Conservation (phyloP, 2,329 filamentous ascomycete species). For the Venturiaceae sp. region DNA sequence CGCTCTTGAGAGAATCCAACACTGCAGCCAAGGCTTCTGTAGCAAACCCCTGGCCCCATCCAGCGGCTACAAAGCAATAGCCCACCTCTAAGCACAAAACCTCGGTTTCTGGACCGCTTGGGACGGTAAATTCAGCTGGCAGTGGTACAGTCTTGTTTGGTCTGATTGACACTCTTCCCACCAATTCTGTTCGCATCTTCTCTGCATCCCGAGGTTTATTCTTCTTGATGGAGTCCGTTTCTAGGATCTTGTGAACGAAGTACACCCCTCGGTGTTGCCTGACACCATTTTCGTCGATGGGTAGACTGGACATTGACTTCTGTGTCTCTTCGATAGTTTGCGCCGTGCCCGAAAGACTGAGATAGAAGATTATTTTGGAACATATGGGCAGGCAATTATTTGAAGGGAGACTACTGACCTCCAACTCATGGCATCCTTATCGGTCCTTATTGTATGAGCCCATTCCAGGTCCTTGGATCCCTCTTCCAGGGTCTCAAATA, state of each 20-base stretch:
- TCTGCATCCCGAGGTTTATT: background rate
- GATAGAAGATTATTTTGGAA: background rate
- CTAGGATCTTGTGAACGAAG: conserved; percentile 17
- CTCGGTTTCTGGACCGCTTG: conserved; percentile 7
- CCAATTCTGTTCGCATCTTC: conserved; percentile 12
- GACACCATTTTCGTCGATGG: conserved; percentile 11
- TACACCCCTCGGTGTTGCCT: conserved; percentile 16
- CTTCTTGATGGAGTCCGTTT: background rate
- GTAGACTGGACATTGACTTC: conserved; percentile 13
- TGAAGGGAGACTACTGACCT: conserved; percentile 15
- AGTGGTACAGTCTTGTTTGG: conserved; percentile 11
- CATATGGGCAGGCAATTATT: background rate
- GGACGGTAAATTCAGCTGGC: conserved; percentile 11
- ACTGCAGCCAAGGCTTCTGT: conserved; percentile 16
- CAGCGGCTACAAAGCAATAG: conserved; percentile 13
- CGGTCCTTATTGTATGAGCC: conserved; percentile 21
- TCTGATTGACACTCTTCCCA: conserved; percentile 17
- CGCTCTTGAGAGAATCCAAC: conserved; percentile 15
- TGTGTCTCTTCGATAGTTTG: conserved; percentile 20
- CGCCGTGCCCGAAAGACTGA: conserved; percentile 16
- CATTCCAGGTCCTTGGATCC: conserved; percentile 23
- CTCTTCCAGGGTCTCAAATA: conserved; percentile 17
- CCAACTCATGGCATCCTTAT: conserved; percentile 21
- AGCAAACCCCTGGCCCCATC: conserved; percentile 16
- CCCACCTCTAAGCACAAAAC: conserved; percentile 15